phyloP scores from a whole-genome alignment of 352 stramenopile genomes.

The Globisporangium emineosum region DNA sequence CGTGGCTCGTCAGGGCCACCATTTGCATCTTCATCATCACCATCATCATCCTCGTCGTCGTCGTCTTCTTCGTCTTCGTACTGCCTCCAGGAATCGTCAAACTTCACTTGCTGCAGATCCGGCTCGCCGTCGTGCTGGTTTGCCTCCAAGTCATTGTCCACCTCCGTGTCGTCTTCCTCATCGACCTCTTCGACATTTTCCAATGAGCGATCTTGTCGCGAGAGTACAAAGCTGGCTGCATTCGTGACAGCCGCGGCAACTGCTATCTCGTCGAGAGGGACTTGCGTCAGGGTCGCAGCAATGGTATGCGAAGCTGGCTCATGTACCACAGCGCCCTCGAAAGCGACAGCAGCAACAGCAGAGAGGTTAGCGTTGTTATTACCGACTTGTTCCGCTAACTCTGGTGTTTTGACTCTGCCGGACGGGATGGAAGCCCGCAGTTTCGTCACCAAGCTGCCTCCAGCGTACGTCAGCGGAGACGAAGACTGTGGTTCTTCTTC shows the following conservation, averaged over 20 bases:
- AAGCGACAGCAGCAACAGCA: background rate
- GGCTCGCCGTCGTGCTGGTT: background rate
- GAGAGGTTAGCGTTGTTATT: background rate
- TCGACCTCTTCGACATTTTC: constrained; percentile 18
- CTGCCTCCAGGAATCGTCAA: constrained; percentile 25
- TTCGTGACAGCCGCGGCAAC: background rate
- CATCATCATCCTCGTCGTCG: constrained; percentile 4
- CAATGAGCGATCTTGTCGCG: constrained; percentile 10
- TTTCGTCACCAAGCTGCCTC: constrained; percentile 47
- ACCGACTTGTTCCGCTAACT: background rate
- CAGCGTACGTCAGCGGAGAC: constrained; percentile 8
- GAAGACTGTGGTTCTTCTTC: background rate
- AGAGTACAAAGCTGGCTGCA: background rate
- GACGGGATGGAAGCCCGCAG: constrained; percentile 49
- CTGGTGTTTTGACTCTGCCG: constrained; percentile 20
- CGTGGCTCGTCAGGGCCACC: constrained; percentile 7
- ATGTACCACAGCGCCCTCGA: background rate
- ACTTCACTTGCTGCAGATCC: background rate
- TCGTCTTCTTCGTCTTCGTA: constrained; percentile 32
- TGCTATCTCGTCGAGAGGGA: background rate
- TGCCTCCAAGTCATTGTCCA: background rate
- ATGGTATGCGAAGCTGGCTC: background rate
- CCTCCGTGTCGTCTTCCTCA: constrained; percentile 9
- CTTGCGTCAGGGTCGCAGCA: background rate
- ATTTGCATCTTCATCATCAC: background rate